Conservation (phyloP, 805 yeast species). For the Vanderwaltozyma yarrowii region DNA sequence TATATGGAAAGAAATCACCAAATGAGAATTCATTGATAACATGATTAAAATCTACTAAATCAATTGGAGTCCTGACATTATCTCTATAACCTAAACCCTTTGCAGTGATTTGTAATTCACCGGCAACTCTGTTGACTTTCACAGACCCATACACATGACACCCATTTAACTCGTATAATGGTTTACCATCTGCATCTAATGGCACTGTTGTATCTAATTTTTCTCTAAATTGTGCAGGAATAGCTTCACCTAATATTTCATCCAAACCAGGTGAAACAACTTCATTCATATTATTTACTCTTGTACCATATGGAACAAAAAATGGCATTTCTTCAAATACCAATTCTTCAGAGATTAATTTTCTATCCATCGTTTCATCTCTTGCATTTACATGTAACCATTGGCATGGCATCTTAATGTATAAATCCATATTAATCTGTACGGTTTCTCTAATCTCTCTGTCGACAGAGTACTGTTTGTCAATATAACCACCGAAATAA, state of each 20-base stretch:
- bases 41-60: constrained; percentile 69
- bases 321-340: constrained; percentile 57
- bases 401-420: constrained; percentile 78
- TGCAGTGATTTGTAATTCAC: constrained; percentile 77
- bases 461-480: constrained; percentile 71
- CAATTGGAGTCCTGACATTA: constrained; percentile 33
- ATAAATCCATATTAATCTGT: constrained; percentile 65
- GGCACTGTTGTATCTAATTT: constrained; percentile 27
- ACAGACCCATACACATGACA: constrained; percentile 78
- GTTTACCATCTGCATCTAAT: constrained; percentile 28
- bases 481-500: constrained; percentile 70
- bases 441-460: constrained; percentile 45
- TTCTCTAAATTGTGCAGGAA: constrained; percentile 53
- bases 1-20: constrained; percentile 81
- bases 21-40: constrained; percentile 78
- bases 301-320: constrained; percentile 41
- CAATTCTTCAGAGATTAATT: constrained; percentile 67
- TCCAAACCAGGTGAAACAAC: constrained; percentile 54
- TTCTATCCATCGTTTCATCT: constrained; percentile 69
- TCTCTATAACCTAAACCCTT: constrained; percentile 57
- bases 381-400: constrained; percentile 61
- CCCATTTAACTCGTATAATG: constrained; percentile 35
- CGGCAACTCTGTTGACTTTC: constrained; percentile 77
- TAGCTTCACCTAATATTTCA: constrained; percentile 52
- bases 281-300: constrained; percentile 36